Percentiles rank a stretch among this genome's conserved stretches.
phyloP scores from a whole-genome alignment of 108 stramenopile genomes.

The Poteriospumella lacustris region DNA sequence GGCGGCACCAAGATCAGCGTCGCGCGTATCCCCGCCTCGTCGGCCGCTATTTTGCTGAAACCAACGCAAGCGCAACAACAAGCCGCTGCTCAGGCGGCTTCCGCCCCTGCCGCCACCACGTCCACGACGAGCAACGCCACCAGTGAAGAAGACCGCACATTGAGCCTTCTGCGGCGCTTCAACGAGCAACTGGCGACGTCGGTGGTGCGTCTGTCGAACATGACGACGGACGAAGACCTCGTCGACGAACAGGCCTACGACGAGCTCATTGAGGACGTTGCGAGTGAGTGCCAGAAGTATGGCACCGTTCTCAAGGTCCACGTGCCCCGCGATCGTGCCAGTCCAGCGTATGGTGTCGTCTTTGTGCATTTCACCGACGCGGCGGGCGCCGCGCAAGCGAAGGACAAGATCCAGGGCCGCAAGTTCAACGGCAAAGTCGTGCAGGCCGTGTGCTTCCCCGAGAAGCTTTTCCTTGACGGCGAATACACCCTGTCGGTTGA shows the following conservation, averaged over 20 bases:
- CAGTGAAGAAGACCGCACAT: background rate
- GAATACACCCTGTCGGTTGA: too few relatives aligned
- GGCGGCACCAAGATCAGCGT: slow-evolving; percentile 21
- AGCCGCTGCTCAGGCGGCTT: background rate
- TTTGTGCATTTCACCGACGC: slow-evolving; percentile 14
- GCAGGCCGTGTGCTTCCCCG: background rate
- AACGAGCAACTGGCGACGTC: background rate
- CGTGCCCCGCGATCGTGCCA: background rate
- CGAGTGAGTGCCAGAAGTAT: slow-evolving; percentile 27
- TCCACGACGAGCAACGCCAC: too few relatives aligned
- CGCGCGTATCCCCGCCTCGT: slow-evolving; percentile 12
- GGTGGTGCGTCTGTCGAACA: slow-evolving; percentile 31
- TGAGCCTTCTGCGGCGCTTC: background rate
- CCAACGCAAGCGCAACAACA: background rate
- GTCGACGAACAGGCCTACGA: slow-evolving; percentile 69
- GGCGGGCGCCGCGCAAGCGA: background rate
- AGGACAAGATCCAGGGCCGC: background rate
- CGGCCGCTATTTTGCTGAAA: slow-evolving; percentile 28
- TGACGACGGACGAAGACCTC: slow-evolving; percentile 63
- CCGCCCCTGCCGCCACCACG: background rate
- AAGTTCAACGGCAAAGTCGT: slow-evolving; percentile 19
- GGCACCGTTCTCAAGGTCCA: slow-evolving; percentile 2
- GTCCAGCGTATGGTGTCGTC: background rate
- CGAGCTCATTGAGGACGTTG: slow-evolving; percentile 53
- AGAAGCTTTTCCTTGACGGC: background rate